Evolutionary conservation across 352 stramenopile genomes (phyloP), one percentile per base, ranked within the genome.

Genomic region (Phytophthora nicotianae): DNA sequence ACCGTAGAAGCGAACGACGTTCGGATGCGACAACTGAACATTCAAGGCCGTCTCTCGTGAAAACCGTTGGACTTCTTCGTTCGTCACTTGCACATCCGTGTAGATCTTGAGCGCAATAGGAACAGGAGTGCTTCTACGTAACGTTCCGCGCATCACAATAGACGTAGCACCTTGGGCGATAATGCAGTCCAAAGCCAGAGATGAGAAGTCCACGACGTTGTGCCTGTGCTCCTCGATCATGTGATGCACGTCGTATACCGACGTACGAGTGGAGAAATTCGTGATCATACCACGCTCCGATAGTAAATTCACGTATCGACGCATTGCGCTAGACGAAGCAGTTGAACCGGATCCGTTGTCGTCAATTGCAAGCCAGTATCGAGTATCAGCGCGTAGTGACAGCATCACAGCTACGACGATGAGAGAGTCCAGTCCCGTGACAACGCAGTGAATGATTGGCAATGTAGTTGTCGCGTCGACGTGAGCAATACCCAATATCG

Each of bases 201-300:
- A 79, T 0, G 83, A 89, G 16, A 93, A 91, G 33, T 96, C 87
- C 16, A 96, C 82, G 17, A 96, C 85, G 17, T 83, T 91, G 41
- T 94, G 83, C 0, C 79, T 70, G 43, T 92, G 84, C 50, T 93
- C 83, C 51, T 96, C 87, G 21, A 96, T 96, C 85, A 96, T 93
- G 37, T 80, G 85, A 33, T 96, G 87, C 2, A 96, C 87, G 54
- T 96, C 86, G 65, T 96, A 96, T 20, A 96, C 87, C 0, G 85
- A 94, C 16, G 87, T 96, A 16, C 83, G 85, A 4, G 87, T 96
- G 7, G 87, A 96, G 55, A 94, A 96, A 45, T 90, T 93, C 10
- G 86, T 94, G 47, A 94, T 90, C 79, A 94, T 90, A 17, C 87
- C 87, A 54, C 81, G 82, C 37, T 96, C 87, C 8, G 87, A 84